Percentiles rank a stretch among this genome's conserved stretches.
Conservation (phyloP, 495 filamentous ascomycete species). For the Penicillium desertorum region DNA sequence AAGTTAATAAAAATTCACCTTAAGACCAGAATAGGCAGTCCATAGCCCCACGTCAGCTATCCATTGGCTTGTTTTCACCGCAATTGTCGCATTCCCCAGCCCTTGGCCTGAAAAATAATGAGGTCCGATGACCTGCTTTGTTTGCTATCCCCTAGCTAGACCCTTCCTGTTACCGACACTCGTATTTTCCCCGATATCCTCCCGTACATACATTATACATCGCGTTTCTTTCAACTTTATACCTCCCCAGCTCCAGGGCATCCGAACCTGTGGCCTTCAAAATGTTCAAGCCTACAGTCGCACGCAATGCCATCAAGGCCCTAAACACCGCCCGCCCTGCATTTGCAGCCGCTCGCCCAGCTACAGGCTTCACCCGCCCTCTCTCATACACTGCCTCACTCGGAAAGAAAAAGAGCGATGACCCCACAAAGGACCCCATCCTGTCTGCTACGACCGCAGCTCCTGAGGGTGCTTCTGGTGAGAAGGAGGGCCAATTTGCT, state of each 20-base stretch:
- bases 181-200: not conserved
- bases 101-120: constrained; percentile 10
- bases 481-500: constrained; percentile 57
- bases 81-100: constrained; percentile 29
- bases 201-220: not conserved
- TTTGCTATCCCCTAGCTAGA: not conserved
- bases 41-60: not conserved
- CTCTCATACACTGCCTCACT: constrained; percentile 37
- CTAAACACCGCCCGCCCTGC: constrained; percentile 13
- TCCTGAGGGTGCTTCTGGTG: constrained; percentile 32
- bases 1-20: not conserved
- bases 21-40: constrained; percentile 3
- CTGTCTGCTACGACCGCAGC: constrained; percentile 35
- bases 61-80: constrained; percentile 24
- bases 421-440: constrained; percentile 31
- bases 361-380: constrained; percentile 23
- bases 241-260: not conserved
- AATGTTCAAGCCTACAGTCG: constrained; percentile 38
- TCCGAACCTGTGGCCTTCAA: constrained; percentile 8
- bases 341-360: constrained; percentile 22
- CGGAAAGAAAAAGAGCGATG: constrained; percentile 29
- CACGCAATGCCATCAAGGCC: constrained; percentile 34
- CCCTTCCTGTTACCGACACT: constrained; percentile 4
- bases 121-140: not conserved
- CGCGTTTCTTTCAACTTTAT: not conserved